Percentiles rank a stretch among this genome's conserved stretches.
phyloP scores from a whole-genome alignment of 345 rosid genomes.

The Lumnitzera littorea region DNA sequence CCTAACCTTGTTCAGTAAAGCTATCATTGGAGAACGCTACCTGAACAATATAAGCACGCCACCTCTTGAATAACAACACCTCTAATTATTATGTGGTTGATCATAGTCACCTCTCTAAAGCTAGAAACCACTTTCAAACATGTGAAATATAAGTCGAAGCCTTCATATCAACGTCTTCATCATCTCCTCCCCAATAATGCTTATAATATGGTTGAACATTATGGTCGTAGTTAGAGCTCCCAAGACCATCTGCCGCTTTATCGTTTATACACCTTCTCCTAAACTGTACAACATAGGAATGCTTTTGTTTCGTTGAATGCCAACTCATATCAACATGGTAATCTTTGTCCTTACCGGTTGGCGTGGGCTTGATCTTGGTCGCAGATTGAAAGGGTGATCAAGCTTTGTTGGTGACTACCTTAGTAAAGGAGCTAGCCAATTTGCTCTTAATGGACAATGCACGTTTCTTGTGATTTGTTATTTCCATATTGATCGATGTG shows the following conservation, averaged over 20 bases:
- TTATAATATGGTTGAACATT: background rate
- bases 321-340: too few relatives aligned
- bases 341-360: too few relatives aligned
- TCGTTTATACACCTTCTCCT: too few relatives aligned
- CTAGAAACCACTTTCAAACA: slow-evolving; percentile 36
- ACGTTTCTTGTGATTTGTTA: slow-evolving; percentile 10
- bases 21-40: too few relatives aligned
- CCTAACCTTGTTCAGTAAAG: too few relatives aligned
- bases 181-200: slow-evolving; percentile 13
- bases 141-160: slow-evolving; percentile 28
- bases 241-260: too few relatives aligned
- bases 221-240: too few relatives aligned
- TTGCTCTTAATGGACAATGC: slow-evolving; percentile 18
- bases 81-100: background rate
- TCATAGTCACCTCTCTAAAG: slow-evolving; percentile 16
- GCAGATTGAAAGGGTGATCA: background rate
- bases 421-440: slow-evolving; percentile 16
- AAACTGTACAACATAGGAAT: too few relatives aligned
- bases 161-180: slow-evolving; percentile 36
- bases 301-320: too few relatives aligned
- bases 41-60: too few relatives aligned
- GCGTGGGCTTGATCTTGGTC: slow-evolving; percentile 17
- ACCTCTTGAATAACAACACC: too few relatives aligned
- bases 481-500: too few relatives aligned
- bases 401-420: slow-evolving; percentile 4